phyloP scores from a whole-genome alignment of 2,329 filamentous ascomycete species.

The Botrytis paeoniae region DNA sequence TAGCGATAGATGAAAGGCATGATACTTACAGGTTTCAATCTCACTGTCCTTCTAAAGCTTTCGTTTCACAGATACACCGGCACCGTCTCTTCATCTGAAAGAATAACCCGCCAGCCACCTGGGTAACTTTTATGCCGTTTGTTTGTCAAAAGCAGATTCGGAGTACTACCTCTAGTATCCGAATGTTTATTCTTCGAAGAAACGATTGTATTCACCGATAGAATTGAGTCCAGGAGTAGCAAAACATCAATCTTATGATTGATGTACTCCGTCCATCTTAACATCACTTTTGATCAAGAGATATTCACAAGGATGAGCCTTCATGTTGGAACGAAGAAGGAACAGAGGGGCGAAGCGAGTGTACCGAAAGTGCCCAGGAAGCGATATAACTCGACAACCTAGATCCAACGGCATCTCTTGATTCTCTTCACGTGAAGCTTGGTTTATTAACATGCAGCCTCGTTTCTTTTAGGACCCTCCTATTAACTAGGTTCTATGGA shows the following conservation, averaged over 20 bases:
- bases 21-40: not conserved
- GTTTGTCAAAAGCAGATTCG: not conserved
- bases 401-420: not conserved
- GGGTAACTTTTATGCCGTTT: not conserved
- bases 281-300: not conserved
- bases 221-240: not conserved
- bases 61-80: not conserved
- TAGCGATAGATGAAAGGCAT: not conserved
- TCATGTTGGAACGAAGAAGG: not conserved
- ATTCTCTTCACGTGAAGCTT: not conserved
- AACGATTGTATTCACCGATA: not conserved
- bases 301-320: not conserved
- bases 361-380: not conserved
- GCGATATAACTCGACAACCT: not conserved
- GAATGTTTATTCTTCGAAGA: not conserved
- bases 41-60: not conserved
- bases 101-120: not conserved
- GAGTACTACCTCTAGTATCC: not conserved
- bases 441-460: slow-evolving; percentile 6
- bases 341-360: not conserved
- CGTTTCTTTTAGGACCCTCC: not conserved
- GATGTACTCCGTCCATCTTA: not conserved
- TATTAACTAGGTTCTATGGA: not conserved
- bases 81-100: not conserved
- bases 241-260: not conserved